Conservation (phyloP, 129 eudicot genomes). For the Lactuca saligna region DNA sequence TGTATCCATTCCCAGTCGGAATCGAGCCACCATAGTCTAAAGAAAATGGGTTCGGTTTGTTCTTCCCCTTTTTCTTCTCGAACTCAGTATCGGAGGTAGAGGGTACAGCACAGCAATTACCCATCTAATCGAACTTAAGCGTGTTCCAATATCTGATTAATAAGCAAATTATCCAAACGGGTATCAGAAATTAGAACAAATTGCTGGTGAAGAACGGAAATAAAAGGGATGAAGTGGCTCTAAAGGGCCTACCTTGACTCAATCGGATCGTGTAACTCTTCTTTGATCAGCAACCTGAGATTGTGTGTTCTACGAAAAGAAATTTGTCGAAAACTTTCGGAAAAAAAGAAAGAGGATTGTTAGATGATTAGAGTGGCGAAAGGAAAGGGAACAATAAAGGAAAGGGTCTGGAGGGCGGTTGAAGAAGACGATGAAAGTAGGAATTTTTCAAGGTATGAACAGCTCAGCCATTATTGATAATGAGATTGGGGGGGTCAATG, state of each 20-base stretch:
- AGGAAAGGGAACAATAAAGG: conserved; percentile 11
- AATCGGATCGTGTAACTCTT: conserved; percentile 16
- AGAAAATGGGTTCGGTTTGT: conserved; percentile 77
- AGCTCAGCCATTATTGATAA: conserved; percentile 28
- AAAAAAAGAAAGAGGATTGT: conserved; percentile 6
- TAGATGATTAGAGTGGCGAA: conserved; percentile 6
- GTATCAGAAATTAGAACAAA: background rate
- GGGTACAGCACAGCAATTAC: conserved; percentile 79
- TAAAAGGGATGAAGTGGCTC: conserved; percentile 20
- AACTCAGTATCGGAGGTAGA: conserved; percentile 40
- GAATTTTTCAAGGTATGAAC: conserved; percentile 36
- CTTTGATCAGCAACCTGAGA: conserved; percentile 8
- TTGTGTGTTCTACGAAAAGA: background rate
- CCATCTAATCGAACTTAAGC: conserved; percentile 38
- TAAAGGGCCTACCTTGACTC: conserved; percentile 1
- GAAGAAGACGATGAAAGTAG: conserved; percentile 40
- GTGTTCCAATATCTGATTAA: conserved; percentile 1
- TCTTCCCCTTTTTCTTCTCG: conserved; percentile 46
- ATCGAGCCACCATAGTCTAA: conserved; percentile 40
- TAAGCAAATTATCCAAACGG: conserved; percentile 3
- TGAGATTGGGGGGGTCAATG: conserved; percentile 21
- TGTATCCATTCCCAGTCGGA: conserved; percentile 38
- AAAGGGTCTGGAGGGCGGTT: conserved; percentile 11
- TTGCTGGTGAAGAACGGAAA: background rate
- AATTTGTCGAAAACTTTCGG: conserved; percentile 3